These are phyloP conservation scores for Rauvolfia tetraphylla DNA, from an alignment of 257 asterid genomes.

Conservation along the genomic window DNA sequence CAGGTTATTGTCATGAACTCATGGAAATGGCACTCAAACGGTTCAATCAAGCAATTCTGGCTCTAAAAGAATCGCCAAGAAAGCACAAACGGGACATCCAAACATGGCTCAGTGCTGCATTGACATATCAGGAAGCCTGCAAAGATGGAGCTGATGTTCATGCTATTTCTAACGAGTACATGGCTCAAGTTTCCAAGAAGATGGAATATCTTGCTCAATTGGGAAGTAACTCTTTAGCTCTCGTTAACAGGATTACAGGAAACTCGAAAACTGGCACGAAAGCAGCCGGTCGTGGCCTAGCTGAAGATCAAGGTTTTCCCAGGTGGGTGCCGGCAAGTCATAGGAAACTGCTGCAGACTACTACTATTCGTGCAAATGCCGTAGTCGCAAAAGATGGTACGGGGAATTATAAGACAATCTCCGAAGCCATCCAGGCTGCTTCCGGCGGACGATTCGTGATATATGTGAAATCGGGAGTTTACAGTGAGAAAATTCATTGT, in stretches of 20 bases:
- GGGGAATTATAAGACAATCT: conserved; percentile 47
- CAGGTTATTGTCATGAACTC: conserved; percentile 56
- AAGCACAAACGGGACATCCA: conserved; percentile 58
- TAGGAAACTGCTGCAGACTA: conserved; percentile 44
- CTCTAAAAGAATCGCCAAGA: conserved; percentile 38
- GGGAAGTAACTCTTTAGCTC: conserved; percentile 58
- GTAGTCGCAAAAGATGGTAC: conserved; percentile 79
- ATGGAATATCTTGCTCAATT: conserved; percentile 54
- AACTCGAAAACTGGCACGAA: neutral
- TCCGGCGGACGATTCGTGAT: conserved; percentile 57
- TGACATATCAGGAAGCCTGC: conserved; percentile 67
- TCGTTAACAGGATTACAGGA: conserved; percentile 45
- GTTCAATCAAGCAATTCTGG: conserved; percentile 52
- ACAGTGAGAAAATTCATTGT: conserved; percentile 50
- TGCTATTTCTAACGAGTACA: conserved; percentile 28
- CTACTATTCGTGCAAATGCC: conserved; percentile 39
- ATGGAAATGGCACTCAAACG: conserved; percentile 44
- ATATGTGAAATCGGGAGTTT: conserved; percentile 67
- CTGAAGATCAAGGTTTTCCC: conserved; percentile 30
- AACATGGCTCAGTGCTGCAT: conserved; percentile 74
- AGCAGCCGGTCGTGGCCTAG: conserved; percentile 22
- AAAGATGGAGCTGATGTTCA: conserved; percentile 45
- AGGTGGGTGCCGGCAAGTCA: conserved; percentile 45
- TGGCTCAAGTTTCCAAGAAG: conserved; percentile 40
- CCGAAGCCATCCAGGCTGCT: conserved; percentile 61